phyloP scores from a whole-genome alignment of 2,329 filamentous ascomycete genomes.

The Xylariaceae sp. region DNA sequence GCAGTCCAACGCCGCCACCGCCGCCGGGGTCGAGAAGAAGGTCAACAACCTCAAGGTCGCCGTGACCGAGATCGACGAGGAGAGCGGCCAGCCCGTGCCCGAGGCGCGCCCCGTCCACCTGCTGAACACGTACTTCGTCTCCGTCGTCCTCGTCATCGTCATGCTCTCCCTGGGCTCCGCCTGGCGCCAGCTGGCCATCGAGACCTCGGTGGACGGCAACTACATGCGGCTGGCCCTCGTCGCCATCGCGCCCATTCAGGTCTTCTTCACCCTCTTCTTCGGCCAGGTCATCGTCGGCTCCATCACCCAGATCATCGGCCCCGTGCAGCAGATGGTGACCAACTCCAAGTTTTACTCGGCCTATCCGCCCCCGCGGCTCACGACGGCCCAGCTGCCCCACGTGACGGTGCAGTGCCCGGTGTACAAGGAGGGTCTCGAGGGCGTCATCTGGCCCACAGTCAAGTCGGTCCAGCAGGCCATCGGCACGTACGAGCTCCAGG shows the following conservation, averaged over 20 bases:
- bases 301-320: slow-evolving; percentile 67
- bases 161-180: slow-evolving; percentile 61
- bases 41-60: slow-evolving; percentile 28
- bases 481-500: slow-evolving; percentile 68
- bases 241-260: slow-evolving; percentile 59
- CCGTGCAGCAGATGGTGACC: slow-evolving; percentile 61
- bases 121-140: slow-evolving; percentile 62
- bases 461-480: slow-evolving; percentile 72
- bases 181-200: slow-evolving; percentile 60
- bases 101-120: slow-evolving; percentile 61
- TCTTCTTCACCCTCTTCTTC: slow-evolving; percentile 80
- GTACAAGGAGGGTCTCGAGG: slow-evolving; percentile 73
- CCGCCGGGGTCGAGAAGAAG: slow-evolving; percentile 50
- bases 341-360: slow-evolving; percentile 83
- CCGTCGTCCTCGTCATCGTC: slow-evolving; percentile 58
- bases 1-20: slow-evolving; percentile 47
- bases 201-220: slow-evolving; percentile 56
- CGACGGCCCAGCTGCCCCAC: slow-evolving; percentile 53
- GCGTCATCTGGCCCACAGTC: slow-evolving; percentile 70
- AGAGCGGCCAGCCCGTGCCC: slow-evolving; percentile 59
- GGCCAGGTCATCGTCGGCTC: slow-evolving; percentile 71
- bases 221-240: slow-evolving; percentile 59
- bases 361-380: slow-evolving; percentile 55
- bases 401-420: slow-evolving; percentile 81
- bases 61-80: slow-evolving; percentile 59